Base-by-base conservation (phyloP, 176 grass and related monocot species). In the Calamus simplicifolius region DNA sequence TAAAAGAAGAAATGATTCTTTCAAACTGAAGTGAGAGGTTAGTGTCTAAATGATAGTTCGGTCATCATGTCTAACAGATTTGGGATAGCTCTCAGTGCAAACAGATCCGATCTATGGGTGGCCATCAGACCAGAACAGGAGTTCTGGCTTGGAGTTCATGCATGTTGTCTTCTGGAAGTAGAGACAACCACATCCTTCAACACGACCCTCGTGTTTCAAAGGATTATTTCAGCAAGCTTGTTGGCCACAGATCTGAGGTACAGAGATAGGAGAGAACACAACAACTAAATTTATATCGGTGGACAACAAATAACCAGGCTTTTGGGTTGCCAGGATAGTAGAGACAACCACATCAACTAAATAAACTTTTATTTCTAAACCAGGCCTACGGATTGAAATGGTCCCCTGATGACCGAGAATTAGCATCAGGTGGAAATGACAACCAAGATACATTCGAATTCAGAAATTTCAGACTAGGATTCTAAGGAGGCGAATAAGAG, bases 341-440 rank as follows among this genome's bases (percentile, higher is more conserved):
- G 8, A 10, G 5, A 35, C 8, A 35, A 35, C 8, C 7, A 43
- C 35, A 12, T 43, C 12, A 10, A 6, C 12, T 12, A 6, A 43
- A 59, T 5, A 59, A 59, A 59, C 4, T 26, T 27, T 26, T 5
- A 31, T 68, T 7, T 23, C n/a, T 4, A 5, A 16, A n/a, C 49
- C 55, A 97, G 93, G 84, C 91, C 18, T 97, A 87, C 76, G 93
- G 93, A 66, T 55, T 97, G 18, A 92, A 97, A 82, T 97, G 93
- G 93, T 97, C 93, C 3, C 87, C 91, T 19, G 93, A 97, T 3
- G 87, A 97, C 69, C 84, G 81, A 4, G 93, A 97, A 78, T 79
- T 97, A 71, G n/a, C n/a, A n/a, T n/a, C n/a, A n/a, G n/a, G n/a
- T n/a, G n/a, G n/a, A n/a, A n/a, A n/a, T n/a, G n/a, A 87, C 93